Evolutionary conservation across 2,329 filamentous ascomycete species (phyloP).

Genomic region (Phialophora expanda): DNA sequence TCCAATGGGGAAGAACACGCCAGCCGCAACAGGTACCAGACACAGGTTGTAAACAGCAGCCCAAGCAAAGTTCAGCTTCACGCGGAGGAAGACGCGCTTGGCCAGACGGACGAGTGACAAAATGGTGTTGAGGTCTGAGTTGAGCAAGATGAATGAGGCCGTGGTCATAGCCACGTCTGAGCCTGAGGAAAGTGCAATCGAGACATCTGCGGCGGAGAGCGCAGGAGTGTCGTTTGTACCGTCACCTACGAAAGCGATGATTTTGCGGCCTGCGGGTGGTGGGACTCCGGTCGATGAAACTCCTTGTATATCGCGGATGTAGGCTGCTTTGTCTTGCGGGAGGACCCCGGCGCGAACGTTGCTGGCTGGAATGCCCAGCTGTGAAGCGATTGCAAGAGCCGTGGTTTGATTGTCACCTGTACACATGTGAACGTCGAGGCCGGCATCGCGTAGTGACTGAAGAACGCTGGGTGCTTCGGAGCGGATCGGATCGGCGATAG

Average conservation of each 20-base stretch:
- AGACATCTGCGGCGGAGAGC: slow-evolving; percentile 78
- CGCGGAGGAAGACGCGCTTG: slow-evolving; percentile 72
- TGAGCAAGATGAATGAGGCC: slow-evolving; percentile 79
- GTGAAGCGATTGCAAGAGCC: slow-evolving; percentile 75
- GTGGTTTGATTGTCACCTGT: slow-evolving; percentile 90
- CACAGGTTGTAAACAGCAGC: slow-evolving; percentile 80
- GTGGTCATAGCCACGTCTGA: slow-evolving; percentile 83
- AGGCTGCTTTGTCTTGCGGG: slow-evolving; percentile 73
- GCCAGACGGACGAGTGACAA: slow-evolving; percentile 76
- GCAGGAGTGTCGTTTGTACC: slow-evolving; percentile 87
- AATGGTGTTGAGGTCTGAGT: slow-evolving; percentile 71
- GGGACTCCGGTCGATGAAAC: slow-evolving; percentile 53
- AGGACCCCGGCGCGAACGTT: slow-evolving; percentile 88
- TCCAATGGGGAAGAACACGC: slow-evolving; percentile 70
- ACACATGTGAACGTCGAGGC: slow-evolving; percentile 83
- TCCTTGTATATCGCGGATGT: slow-evolving; percentile 48
- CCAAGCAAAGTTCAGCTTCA: slow-evolving; percentile 86
- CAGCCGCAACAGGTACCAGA: slow-evolving; percentile 80
- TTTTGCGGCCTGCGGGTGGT: slow-evolving; percentile 48
- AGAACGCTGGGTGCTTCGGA: slow-evolving; percentile 72
- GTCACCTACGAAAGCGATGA: slow-evolving; percentile 84
- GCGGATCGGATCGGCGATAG: slow-evolving; percentile 81
- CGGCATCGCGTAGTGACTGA: slow-evolving; percentile 63
- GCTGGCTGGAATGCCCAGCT: slow-evolving; percentile 72
- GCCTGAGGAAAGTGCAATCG: slow-evolving; percentile 79